These are phyloP conservation scores for Backusella sp. DNA, from an alignment of 192 early-diverging fungal genomes.

Conservation along the genomic window DNA sequence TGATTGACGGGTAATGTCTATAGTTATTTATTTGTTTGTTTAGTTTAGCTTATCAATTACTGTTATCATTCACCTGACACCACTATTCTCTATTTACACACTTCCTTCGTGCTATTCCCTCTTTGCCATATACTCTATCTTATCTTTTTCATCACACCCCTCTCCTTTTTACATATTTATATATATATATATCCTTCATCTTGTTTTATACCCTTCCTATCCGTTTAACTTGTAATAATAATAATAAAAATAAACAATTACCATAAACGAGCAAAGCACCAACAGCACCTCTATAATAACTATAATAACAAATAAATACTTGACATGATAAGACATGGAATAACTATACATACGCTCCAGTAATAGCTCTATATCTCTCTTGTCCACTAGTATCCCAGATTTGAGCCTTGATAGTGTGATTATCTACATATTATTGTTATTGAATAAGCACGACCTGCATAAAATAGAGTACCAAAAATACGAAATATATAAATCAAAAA, in stretches of 20 bases:
- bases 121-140: background rate
- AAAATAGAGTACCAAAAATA: background rate
- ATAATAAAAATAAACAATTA: slow-evolving; percentile 40
- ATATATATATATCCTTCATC: too few species aligned
- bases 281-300: slow-evolving; percentile 93
- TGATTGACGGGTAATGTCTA: slow-evolving; percentile 46
- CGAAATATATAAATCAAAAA: background rate
- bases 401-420: slow-evolving; percentile 41
- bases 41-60: background rate
- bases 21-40: background rate
- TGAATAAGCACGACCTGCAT: background rate
- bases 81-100: background rate
- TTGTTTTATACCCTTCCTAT: too few species aligned
- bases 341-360: slow-evolving; percentile 55
- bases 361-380: slow-evolving; percentile 83
- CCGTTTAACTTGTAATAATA: slow-evolving; percentile 31
- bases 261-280: slow-evolving; percentile 88
- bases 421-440: slow-evolving; percentile 24
- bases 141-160: background rate
- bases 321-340: background rate
- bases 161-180: background rate
- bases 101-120: background rate
- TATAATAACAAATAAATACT: slow-evolving; percentile 9
- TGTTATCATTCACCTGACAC: background rate
- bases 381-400: slow-evolving; percentile 82